A percentile compares a stretch with the other conserved stretches of the same genome.
phyloP scores from a whole-genome alignment of 179 eudicot genomes.

The Monotropa hypopitys region DNA sequence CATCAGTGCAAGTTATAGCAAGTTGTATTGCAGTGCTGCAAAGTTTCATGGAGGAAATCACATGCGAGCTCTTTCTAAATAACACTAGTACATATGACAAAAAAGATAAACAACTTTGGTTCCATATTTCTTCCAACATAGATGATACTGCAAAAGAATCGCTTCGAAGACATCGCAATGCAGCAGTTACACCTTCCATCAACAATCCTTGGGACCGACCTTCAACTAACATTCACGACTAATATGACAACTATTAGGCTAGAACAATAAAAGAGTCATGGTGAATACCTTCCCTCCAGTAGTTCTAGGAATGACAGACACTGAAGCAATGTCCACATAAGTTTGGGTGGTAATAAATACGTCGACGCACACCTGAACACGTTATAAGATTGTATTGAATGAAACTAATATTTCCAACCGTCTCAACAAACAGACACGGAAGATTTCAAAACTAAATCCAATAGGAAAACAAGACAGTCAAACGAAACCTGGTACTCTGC shows the following conservation, averaged over 20 bases:
- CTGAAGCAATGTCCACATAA: constrained; percentile 74
- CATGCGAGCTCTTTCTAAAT: not conserved
- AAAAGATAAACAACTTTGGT: not conserved
- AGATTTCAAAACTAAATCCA: not conserved
- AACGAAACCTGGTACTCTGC: constrained; percentile 76
- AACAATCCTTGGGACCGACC: not conserved
- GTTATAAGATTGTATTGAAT: not conserved
- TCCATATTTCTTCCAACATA: not conserved
- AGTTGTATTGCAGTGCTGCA: not conserved
- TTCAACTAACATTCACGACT: not conserved
- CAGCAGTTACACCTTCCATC: not conserved
- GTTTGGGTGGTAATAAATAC: constrained; percentile 74
- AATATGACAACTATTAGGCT: not conserved
- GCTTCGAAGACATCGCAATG: not conserved
- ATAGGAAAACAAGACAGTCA: not conserved
- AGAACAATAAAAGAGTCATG: not conserved
- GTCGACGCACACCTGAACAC: constrained; percentile 79
- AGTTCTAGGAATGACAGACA: constrained; percentile 80
- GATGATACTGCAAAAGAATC: not conserved
- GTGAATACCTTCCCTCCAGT: constrained; percentile 85
- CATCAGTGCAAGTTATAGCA: not conserved
- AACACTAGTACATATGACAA: not conserved
- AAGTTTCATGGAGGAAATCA: not conserved
- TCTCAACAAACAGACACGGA: not conserved
- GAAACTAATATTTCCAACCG: not conserved